Evolutionary conservation across 169 alveolate genomes (phyloP).

Genomic region (Eimeria acervulina): DNA sequence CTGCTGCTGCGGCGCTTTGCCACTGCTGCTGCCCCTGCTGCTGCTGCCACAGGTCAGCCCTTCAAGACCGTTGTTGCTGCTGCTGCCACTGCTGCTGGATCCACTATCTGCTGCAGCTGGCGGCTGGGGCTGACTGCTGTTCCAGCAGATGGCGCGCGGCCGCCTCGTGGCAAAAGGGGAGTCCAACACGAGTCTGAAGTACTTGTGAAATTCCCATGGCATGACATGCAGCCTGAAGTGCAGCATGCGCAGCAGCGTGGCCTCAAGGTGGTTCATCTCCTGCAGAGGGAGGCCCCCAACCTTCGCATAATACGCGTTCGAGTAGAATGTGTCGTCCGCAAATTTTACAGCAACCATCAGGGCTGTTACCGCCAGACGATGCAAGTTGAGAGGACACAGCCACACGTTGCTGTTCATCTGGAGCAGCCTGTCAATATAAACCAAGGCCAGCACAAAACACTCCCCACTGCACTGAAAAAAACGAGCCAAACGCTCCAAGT

Average conservation of each 20-base stretch:
- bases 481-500: slow-evolving; percentile 91
- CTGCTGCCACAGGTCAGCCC: slow-evolving; percentile 20
- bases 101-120: slow-evolving; percentile 25
- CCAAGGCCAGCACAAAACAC: slow-evolving; percentile 88
- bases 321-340: slow-evolving; percentile 89
- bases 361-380: slow-evolving; percentile 90
- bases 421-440: slow-evolving; percentile 87
- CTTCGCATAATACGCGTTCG: slow-evolving; percentile 89
- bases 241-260: slow-evolving; percentile 85
- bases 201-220: slow-evolving; percentile 84
- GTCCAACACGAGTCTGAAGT: slow-evolving; percentile 4
- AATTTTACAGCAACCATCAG: slow-evolving; percentile 89
- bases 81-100: slow-evolving; percentile 8
- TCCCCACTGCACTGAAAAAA: slow-evolving; percentile 91
- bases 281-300: slow-evolving; percentile 88
- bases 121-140: background rate
- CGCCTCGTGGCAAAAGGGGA: slow-evolving; percentile 59
- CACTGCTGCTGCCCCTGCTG: slow-evolving; percentile 43
- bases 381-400: slow-evolving; percentile 84
- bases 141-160: slow-evolving; percentile 32
- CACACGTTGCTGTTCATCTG: slow-evolving; percentile 82
- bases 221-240: slow-evolving; percentile 88
- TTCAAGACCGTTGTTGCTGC: slow-evolving; percentile 8
- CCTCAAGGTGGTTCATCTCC: slow-evolving; percentile 90
- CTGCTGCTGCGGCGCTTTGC: slow-evolving; percentile 56